phyloP scores from a whole-genome alignment of 2,329 filamentous ascomycete species.

The Eutypa lata region DNA sequence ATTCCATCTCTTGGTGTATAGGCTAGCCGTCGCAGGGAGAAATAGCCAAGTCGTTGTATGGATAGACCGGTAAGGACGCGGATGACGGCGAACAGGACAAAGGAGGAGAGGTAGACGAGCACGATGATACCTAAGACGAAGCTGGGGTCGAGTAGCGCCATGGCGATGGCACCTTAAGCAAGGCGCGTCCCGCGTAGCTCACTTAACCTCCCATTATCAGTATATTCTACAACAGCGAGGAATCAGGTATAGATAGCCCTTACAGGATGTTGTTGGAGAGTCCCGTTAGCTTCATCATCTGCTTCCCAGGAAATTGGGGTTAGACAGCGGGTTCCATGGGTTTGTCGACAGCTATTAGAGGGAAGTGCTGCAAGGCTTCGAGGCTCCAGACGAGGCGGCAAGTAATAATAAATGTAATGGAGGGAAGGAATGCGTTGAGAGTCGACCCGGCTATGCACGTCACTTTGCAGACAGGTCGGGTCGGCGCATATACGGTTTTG shows the following conservation, averaged over 20 bases:
- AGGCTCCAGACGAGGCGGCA: background rate
- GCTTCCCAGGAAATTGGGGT: background rate
- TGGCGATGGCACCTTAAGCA: conserved; percentile 33
- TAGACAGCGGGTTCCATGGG: background rate
- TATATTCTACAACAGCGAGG: background rate
- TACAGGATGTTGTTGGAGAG: background rate
- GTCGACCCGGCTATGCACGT: background rate
- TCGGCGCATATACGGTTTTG: background rate
- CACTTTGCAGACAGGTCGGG: background rate
- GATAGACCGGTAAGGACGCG: conserved; percentile 92
- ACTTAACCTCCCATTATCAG: conserved; percentile 5
- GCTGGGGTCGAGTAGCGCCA: conserved; percentile 69
- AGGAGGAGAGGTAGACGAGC: conserved; percentile 84
- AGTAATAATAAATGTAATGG: background rate
- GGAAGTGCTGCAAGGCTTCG: background rate
- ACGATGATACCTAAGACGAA: conserved; percentile 85
- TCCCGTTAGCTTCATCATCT: background rate
- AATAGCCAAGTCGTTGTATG: conserved; percentile 91
- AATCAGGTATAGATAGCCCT: background rate
- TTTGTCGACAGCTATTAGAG: background rate
- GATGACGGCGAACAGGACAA: conserved; percentile 88
- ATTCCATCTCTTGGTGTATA: conserved; percentile 88
- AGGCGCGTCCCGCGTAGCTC: conserved; percentile 24
- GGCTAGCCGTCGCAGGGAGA: conserved; percentile 84
- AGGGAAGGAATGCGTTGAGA: background rate